These are phyloP conservation scores for Luzula sylvatica DNA, from an alignment of 176 grass and related monocot genomes.

Conservation along the genomic window DNA sequence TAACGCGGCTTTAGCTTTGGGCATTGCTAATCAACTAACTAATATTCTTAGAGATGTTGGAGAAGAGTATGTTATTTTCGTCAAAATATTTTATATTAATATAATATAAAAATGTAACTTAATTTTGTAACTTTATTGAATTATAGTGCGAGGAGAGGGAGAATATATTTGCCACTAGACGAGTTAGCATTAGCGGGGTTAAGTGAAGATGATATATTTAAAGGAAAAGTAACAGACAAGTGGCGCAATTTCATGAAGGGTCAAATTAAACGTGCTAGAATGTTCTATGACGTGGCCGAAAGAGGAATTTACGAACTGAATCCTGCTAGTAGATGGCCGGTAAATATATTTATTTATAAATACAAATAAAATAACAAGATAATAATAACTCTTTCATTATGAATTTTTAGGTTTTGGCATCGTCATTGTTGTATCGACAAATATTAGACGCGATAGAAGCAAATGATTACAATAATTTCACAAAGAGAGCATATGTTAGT, in stretches of 20 bases:
- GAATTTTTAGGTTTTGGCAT: slow-evolving; percentile 53
- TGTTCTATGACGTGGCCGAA: slow-evolving; percentile 86
- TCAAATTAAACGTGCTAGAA: slow-evolving; percentile 70
- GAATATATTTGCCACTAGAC: slow-evolving; percentile 94
- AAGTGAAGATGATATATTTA: slow-evolving; percentile 73
- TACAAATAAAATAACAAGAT: too few relatives aligned
- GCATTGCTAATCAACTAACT: slow-evolving; percentile 92
- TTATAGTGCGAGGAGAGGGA: slow-evolving; percentile 78
- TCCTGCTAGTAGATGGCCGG: slow-evolving; percentile 87
- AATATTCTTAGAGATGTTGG: slow-evolving; percentile 97
- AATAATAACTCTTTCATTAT: slow-evolving; percentile 2
- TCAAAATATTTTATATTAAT: too few relatives aligned
- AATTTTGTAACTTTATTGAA: slow-evolving; percentile 21
- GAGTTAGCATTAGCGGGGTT: slow-evolving; percentile 60
- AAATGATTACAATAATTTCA: slow-evolving; percentile 96
- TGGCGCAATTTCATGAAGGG: slow-evolving; percentile 97
- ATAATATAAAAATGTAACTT: not conserved
- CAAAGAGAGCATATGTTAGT: slow-evolving; percentile 65
- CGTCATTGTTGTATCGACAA: slow-evolving; percentile 71
- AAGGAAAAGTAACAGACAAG: slow-evolving; percentile 76
- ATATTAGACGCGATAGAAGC: slow-evolving; percentile 87
- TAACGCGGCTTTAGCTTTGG: slow-evolving; percentile 72
- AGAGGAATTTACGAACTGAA: slow-evolving; percentile 59
- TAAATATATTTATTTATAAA: slow-evolving; percentile 17
- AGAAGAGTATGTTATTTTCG: slow-evolving; percentile 56